Evolutionary conservation across 1,284 basidiomycete genomes (phyloP), one percentile per base, ranked within the genome.

Genomic region (Ganoderma boninense): DNA sequence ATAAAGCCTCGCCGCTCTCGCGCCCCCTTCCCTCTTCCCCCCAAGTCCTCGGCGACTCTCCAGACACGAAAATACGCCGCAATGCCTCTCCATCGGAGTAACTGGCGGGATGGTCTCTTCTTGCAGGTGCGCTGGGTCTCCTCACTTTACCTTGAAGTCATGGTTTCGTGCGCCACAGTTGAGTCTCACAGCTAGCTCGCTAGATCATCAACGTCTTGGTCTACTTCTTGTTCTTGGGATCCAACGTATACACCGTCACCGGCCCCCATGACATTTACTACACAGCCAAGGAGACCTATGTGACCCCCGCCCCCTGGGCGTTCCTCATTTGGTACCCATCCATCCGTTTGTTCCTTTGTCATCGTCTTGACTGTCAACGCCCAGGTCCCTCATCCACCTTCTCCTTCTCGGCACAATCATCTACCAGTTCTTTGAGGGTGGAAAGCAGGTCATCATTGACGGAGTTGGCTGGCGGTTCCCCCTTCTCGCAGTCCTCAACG

Each of bases 401-500:
- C 87, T 98, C 43, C 89, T 98, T 65, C 88, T 98, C 69, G 95
- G 96, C 57, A 95, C 93, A 42, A 84, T 97, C 77, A 87, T 96
- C 83, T 97, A 95, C 88, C 96, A 97, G 80, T 97, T 97, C 88
- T 91, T 90, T 82, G 86, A 90, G 29, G 77, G 77, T n/a, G 97
- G 96, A 52, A 95, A 97, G 81, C 85, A 83, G 56, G 87, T 92
- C 77, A 90, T 98, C 75, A 86, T 97, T 71, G 95, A 97, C 79
- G 94, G 91, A 61, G 89, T 98, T 74, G 87, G 89, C 40, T 98
- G 96, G 96, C 88, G 95, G 65, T 93, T 98, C 82, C 94, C 96
- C 14, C 84, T 97, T 64, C 89, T 98, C 57, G 94, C 89, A 68
- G 78, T 96, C 60, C 87, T 98, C 73, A 97, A 97, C 80, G 86